These are phyloP conservation scores for Ormosia semicastrata DNA, from an alignment of 306 rosid genomes.

Conservation along the genomic window DNA sequence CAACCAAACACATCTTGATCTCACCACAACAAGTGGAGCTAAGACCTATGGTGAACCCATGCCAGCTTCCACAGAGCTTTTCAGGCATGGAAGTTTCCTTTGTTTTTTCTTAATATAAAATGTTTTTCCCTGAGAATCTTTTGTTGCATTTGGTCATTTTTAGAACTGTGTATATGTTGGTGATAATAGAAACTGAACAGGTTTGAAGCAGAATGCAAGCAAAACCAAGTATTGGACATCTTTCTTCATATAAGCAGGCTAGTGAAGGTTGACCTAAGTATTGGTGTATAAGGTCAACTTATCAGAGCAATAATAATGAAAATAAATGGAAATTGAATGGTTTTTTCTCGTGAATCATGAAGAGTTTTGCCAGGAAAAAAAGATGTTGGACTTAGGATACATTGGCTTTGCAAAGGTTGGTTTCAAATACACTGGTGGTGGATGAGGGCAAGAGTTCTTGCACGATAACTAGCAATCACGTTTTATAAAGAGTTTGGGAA, in stretches of 20 bases:
- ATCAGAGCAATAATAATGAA: not conserved
- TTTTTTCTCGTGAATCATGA: not conserved
- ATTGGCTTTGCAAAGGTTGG: not conserved
- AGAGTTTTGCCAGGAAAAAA: not conserved
- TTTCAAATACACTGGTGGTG: not conserved
- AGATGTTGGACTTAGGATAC: not conserved
- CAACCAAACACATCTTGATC: constrained; percentile 64
- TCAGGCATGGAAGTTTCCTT: constrained; percentile 53
- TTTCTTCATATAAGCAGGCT: not conserved
- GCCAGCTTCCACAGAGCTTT: constrained; percentile 80
- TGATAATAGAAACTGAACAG: not conserved
- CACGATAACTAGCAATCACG: not conserved
- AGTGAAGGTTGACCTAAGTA: not conserved
- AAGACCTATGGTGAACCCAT: constrained; percentile 59
- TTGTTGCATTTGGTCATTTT: not conserved
- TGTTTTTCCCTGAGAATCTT: not conserved
- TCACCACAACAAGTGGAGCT: constrained; percentile 55
- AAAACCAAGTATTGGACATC: not conserved
- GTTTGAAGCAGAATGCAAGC: not conserved
- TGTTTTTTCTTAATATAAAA: not conserved
- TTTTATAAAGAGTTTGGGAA: not conserved
- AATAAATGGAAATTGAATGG: not conserved
- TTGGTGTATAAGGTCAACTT: not conserved
- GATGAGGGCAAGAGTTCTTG: not conserved
- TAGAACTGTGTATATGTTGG: not conserved